phyloP scores from a whole-genome alignment of 345 rosid genomes.

The Toxicodendron radicans region DNA sequence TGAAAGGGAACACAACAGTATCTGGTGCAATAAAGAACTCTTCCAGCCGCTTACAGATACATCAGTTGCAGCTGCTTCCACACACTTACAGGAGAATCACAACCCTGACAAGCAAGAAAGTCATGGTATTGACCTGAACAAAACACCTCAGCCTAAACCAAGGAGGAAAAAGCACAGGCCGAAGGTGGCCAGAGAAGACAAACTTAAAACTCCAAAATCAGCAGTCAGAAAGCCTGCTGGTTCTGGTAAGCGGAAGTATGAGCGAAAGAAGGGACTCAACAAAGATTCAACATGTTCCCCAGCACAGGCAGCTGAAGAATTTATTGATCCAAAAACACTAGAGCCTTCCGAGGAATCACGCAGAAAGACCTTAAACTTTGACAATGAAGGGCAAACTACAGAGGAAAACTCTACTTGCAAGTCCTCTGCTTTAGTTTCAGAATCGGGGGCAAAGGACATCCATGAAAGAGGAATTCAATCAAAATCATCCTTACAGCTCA shows the following conservation, averaged over 20 bases:
- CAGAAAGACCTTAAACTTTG: constrained; percentile 58
- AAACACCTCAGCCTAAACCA: constrained; percentile 65
- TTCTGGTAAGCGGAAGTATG: constrained; percentile 50
- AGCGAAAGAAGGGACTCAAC: constrained; percentile 34
- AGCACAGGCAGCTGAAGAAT: constrained; percentile 32
- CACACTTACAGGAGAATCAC: constrained; percentile 29
- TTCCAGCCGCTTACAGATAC: constrained; percentile 31
- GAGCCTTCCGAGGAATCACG: constrained; percentile 40
- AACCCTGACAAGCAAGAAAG: constrained; percentile 31
- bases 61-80: constrained; percentile 21
- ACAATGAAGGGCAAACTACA: constrained; percentile 18
- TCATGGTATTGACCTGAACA: constrained; percentile 28
- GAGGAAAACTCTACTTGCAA: constrained; percentile 19
- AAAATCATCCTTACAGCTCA: constrained; percentile 18
- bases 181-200: constrained; percentile 63
- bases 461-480: constrained; percentile 19
- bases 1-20: constrained; percentile 9
- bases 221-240: neutral
- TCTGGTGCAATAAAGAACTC: constrained; percentile 22
- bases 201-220: constrained; percentile 36
- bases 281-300: constrained; percentile 31
- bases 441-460: constrained; percentile 22
- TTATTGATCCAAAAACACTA: constrained; percentile 28
- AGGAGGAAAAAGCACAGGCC: constrained; percentile 89
- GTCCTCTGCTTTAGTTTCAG: constrained; percentile 23